Evolutionary conservation across 805 yeast genomes (phyloP).

Genomic region (Debaryomyces hansenii): DNA sequence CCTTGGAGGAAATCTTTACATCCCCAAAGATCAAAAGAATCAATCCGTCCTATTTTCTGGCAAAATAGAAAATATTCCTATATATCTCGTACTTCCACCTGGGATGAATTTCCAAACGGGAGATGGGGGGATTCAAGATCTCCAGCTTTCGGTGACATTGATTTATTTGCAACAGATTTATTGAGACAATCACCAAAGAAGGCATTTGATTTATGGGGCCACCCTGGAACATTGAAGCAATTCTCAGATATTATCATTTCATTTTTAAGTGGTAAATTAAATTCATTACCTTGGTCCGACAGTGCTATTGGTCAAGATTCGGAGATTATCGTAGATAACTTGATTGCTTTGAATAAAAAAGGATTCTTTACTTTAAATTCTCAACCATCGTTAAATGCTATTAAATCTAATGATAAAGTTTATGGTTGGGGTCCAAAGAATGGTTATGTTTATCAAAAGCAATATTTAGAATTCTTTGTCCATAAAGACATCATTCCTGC

Average conservation of each 20-base stretch:
- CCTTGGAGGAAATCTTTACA: conserved; percentile 95
- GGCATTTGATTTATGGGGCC: conserved; percentile 86
- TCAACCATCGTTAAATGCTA: conserved; percentile 89
- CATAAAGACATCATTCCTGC: conserved; percentile 53
- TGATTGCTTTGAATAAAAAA: conserved; percentile 61
- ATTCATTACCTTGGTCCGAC: conserved; percentile 92
- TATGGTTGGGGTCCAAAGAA: conserved; percentile 95
- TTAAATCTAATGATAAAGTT: conserved; percentile 63
- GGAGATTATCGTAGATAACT: conserved; percentile 54
- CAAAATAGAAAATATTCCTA: conserved; percentile 89
- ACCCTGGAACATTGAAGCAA: conserved; percentile 61
- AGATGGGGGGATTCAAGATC: conserved; percentile 98
- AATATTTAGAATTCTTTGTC: conserved; percentile 82
- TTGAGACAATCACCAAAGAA: conserved; percentile 80
- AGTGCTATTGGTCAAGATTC: conserved; percentile 83
- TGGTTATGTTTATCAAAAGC: conserved; percentile 94
- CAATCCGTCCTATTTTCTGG: conserved; percentile 95
- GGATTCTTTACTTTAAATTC: conserved; percentile 86
- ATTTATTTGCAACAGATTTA: conserved; percentile 73
- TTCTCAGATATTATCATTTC: conserved; percentile 60
- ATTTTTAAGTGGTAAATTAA: conserved; percentile 71
- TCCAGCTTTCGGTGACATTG: conserved; percentile 94
- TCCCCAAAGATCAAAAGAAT: conserved; percentile 74
- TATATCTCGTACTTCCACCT: conserved; percentile 82
- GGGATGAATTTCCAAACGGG: conserved; percentile 99